These are phyloP conservation scores for Skeletonema potamos DNA, from an alignment of 108 stramenopile genomes.

Conservation along the genomic window DNA sequence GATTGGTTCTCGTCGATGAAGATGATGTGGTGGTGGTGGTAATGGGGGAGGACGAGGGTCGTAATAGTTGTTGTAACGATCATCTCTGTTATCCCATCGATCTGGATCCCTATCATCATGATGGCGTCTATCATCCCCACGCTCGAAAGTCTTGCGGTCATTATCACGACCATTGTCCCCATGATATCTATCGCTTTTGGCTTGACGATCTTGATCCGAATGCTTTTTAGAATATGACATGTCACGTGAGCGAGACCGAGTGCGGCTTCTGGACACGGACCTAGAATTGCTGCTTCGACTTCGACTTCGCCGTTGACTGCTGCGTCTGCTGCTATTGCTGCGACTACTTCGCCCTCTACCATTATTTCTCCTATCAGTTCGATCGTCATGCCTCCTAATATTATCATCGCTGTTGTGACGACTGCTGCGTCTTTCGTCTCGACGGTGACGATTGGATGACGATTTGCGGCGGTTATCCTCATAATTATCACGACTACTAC, in stretches of 20 bases:
- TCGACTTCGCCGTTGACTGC: constrained; percentile 8
- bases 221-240: neutral
- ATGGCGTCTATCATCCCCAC: neutral
- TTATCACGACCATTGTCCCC: constrained; percentile 2
- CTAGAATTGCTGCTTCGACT: neutral
- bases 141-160: neutral
- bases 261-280: neutral
- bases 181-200: neutral
- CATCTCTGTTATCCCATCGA: neutral
- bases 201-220: neutral
- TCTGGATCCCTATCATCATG: constrained; percentile 4
- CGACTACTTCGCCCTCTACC: constrained; percentile 2
- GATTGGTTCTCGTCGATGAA: constrained; percentile 1
- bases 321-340: neutral
- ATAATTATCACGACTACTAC: neutral
- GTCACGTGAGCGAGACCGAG: neutral
- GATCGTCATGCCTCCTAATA: constrained; percentile 4
- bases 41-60: neutral
- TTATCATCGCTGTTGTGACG: constrained; percentile 3
- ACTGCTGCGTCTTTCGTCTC: neutral
- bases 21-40: constrained; percentile 6
- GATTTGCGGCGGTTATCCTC: constrained; percentile 58
- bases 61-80: neutral
- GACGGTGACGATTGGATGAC: constrained; percentile 18
- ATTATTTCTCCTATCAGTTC: neutral